Percentiles rank a stretch among this genome's conserved stretches.
phyloP scores from a whole-genome alignment of 805 yeast species.

The Kodamaea lidongshanica region DNA sequence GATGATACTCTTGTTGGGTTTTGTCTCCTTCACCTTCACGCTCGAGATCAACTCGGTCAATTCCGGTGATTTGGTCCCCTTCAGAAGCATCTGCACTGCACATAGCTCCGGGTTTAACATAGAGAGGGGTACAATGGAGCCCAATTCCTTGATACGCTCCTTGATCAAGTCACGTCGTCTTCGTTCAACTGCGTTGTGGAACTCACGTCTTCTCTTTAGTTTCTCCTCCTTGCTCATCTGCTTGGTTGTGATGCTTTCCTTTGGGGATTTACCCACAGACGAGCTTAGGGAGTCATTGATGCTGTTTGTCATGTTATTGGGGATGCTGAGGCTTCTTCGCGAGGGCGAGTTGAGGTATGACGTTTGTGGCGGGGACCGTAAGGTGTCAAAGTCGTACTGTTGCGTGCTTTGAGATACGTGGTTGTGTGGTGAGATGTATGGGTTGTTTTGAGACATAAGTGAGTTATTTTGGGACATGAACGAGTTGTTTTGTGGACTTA shows the following conservation, averaged over 20 bases:
- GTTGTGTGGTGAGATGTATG: too few relatives aligned
- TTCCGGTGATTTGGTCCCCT: constrained; percentile 27
- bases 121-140: constrained; percentile 73
- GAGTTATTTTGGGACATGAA: too few relatives aligned
- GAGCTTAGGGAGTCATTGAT: constrained; percentile 18
- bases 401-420: too few relatives aligned
- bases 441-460: too few relatives aligned
- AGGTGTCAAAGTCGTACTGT: constrained; percentile 31
- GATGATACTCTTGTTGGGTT: constrained; percentile 79
- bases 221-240: constrained; percentile 59
- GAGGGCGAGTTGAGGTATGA: constrained; percentile 37
- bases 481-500: too few relatives aligned
- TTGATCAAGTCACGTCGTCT: constrained; percentile 87
- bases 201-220: constrained; percentile 71
- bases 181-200: constrained; percentile 92
- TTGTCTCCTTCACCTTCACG: constrained; percentile 53
- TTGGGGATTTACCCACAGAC: constrained; percentile 31
- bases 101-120: constrained; percentile 44
- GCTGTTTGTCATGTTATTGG: constrained; percentile 11
- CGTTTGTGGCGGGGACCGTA: constrained; percentile 29
- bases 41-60: constrained; percentile 31
- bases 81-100: constrained; percentile 39
- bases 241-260: constrained; percentile 19
- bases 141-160: constrained; percentile 79
- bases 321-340: constrained; percentile 21